These are phyloP conservation scores for Tuber aestivum DNA, from an alignment of 495 filamentous ascomycete species.

Conservation along the genomic window DNA sequence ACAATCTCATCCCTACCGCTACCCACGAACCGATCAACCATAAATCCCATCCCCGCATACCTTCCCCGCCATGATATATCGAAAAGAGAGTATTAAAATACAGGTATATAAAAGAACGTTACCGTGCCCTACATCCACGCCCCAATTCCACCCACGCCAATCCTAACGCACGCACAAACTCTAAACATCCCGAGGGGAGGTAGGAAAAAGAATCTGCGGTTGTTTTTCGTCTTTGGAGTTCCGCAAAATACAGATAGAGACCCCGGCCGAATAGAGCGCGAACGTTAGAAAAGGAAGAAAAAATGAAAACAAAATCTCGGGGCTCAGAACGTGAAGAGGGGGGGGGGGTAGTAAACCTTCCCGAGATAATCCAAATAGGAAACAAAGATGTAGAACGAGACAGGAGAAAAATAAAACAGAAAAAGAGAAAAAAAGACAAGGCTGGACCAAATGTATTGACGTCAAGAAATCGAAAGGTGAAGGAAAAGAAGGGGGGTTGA, in stretches of 20 bases:
- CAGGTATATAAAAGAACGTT: not conserved
- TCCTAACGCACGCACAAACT: not conserved
- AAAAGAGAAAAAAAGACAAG: conserved; percentile 13
- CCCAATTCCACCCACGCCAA: not conserved
- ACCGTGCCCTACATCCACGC: not conserved
- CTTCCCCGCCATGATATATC: not conserved
- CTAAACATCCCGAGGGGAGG: not conserved
- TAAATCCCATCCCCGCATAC: not conserved
- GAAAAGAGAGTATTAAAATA: conserved; percentile 5
- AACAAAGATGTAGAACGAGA: conserved; percentile 1
- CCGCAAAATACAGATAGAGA: not conserved
- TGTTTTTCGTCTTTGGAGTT: not conserved
- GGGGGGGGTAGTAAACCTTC: not conserved
- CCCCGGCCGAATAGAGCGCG: not conserved
- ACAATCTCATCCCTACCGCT: not conserved
- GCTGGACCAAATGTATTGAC: not conserved
- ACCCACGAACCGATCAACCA: not conserved
- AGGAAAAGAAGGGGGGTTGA: not conserved
- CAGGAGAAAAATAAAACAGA: conserved; percentile 6
- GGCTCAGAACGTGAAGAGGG: not conserved
- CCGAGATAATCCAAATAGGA: conserved; percentile 9
- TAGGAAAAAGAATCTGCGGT: not conserved
- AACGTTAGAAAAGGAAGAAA: not conserved
- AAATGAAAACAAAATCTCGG: not conserved
- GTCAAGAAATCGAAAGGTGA: not conserved